phyloP scores from a whole-genome alignment of 176 grass and related monocot genomes.

The Carex parvula region DNA sequence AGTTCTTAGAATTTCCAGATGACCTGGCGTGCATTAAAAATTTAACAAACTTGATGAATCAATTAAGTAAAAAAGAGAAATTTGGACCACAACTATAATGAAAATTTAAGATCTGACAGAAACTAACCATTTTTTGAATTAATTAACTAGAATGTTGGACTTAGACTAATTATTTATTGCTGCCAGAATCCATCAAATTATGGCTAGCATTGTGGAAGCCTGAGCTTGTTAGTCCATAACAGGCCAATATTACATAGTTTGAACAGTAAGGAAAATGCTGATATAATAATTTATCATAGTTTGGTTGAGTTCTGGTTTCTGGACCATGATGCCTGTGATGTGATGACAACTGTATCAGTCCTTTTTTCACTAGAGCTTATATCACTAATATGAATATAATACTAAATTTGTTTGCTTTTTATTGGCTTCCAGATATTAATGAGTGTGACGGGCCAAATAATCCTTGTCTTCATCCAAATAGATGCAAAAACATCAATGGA shows the following conservation, averaged over 20 bases:
- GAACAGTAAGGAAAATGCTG: background rate
- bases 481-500: slow-evolving; percentile 29
- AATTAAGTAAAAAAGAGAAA: background rate
- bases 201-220: no score
- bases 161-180: background rate
- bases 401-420: background rate
- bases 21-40: background rate
- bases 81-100: background rate
- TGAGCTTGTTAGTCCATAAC: background rate
- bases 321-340: background rate
- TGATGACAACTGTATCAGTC: background rate
- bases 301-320: background rate
- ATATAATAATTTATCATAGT: background rate
- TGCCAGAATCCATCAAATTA: background rate
- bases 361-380: background rate
- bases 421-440: slow-evolving; percentile 33
- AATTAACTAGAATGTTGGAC: background rate
- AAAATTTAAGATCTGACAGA: background rate
- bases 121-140: background rate
- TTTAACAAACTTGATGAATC: background rate
- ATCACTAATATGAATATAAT: no score
- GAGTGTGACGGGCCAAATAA: slow-evolving; percentile 25
- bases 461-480: slow-evolving; percentile 23
- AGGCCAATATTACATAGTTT: background rate
- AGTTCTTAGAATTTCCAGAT: background rate